phyloP scores from a whole-genome alignment of 164 flowering plant species.

The Kalanchoe fedtschenkoi region DNA sequence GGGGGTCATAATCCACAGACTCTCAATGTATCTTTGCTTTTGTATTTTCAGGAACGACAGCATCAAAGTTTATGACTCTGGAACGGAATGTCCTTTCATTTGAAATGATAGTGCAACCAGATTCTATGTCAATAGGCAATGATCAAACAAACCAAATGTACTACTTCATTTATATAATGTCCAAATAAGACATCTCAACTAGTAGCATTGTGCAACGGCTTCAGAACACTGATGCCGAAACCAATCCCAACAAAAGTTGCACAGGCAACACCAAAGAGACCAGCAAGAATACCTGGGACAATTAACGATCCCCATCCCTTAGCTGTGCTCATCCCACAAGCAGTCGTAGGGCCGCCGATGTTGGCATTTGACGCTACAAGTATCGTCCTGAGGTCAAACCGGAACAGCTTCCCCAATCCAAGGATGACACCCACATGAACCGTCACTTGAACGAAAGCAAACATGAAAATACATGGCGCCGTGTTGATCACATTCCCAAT shows the following conservation, averaged over 20 bases:
- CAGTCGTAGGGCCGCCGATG: constrained; percentile 92
- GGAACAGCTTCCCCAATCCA: constrained; percentile 60
- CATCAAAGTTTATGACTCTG: too few species aligned
- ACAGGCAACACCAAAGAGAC: constrained; percentile 70
- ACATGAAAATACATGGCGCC: constrained; percentile 77
- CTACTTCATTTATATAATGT: too few species aligned
- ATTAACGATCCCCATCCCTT: constrained; percentile 80
- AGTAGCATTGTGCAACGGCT: constrained; percentile 24
- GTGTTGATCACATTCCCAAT: constrained; percentile 64
- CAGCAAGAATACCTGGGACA: constrained; percentile 81
- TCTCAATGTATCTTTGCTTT: too few species aligned
- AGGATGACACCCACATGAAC: constrained; percentile 68
- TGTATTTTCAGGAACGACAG: too few species aligned
- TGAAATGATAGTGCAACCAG: too few species aligned
- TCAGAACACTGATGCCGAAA: constrained; percentile 58
- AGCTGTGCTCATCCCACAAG: constrained; percentile 90
- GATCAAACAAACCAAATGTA: too few species aligned
- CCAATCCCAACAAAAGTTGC: constrained; percentile 89
- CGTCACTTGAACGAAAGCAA: constrained; percentile 61
- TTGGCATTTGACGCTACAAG: constrained; percentile 91
- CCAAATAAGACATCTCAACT: constrained; percentile 11
- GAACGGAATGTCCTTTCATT: too few species aligned
- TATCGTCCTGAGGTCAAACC: constrained; percentile 49
- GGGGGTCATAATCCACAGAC: too few species aligned
- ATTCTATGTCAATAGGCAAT: too few species aligned